Evolutionary conservation across 768 basidiomycete genomes (phyloP).

Genomic region (Dacryopinax primogenitus): DNA sequence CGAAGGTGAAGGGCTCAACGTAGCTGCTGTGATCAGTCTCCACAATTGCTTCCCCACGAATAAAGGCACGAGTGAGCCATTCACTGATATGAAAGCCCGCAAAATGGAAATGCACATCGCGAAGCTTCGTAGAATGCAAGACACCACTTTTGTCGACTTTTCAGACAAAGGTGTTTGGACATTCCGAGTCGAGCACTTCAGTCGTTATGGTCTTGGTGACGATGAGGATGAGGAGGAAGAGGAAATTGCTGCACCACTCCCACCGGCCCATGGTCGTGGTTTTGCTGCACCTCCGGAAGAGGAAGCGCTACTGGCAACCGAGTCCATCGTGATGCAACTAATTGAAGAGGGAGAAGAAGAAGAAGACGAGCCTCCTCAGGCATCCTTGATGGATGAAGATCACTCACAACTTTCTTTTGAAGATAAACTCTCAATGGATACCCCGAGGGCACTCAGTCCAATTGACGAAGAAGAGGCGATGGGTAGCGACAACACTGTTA

Average conservation of each 20-base stretch:
- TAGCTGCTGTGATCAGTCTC: constrained; percentile 63
- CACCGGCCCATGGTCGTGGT: not conserved
- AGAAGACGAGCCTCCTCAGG: not conserved
- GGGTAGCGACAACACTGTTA: constrained; percentile 35
- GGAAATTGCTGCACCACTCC: not conserved
- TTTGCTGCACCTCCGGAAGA: constrained; percentile 10
- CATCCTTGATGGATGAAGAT: not conserved
- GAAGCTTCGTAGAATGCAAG: constrained; percentile 69
- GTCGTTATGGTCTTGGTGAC: constrained; percentile 19
- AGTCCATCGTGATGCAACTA: not conserved
- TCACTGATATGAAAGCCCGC: constrained; percentile 62
- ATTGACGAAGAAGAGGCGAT: constrained; percentile 7
- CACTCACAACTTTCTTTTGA: not conserved
- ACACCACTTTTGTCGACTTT: constrained; percentile 73
- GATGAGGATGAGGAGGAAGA: constrained; percentile 19
- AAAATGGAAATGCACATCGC: constrained; percentile 59
- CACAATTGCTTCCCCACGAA: constrained; percentile 78
- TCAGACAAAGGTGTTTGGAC: constrained; percentile 81
- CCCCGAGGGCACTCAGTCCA: constrained; percentile 7
- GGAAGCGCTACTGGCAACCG: not conserved
- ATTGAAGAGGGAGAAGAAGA: constrained; percentile 12
- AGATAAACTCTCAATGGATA: not conserved
- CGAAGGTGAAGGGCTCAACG: constrained; percentile 77
- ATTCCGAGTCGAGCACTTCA: constrained; percentile 85
- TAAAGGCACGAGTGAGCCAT: constrained; percentile 79